Base-by-base conservation (phyloP, 495 filamentous ascomycete species). In the Trichoderma orchidacearum region DNA sequence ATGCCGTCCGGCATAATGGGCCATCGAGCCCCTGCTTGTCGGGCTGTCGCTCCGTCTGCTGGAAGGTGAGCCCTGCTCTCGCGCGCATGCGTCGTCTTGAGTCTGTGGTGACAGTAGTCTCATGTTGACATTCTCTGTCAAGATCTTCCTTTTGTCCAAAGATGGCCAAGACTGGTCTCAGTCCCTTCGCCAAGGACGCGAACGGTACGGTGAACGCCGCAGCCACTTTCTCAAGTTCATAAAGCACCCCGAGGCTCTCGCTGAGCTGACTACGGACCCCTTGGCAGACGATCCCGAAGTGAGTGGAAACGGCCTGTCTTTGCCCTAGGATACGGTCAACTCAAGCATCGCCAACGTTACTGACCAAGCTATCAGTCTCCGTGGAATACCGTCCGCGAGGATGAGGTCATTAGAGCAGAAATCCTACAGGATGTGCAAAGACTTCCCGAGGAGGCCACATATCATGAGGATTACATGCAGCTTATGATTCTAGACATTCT, bases 361-460 rank as follows among this genome's bases (percentile, higher is more conserved):
- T 50, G 41, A 18, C 41, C 41, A 50, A 41, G 11, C 8, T 9
- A 5, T 6, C 30, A 92, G 89, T 96, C 92, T 57, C 93, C 92
- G 13, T 97, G 92, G 91, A 81, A 85, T 66, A 81, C 81, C 15
- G 74, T 92, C 41, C 86, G 89, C 50, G 79, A 83, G 54, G 94
- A 97, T 67, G 89, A 96, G 67, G 75, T 82, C 35, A 75, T 93
- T 8, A 82, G 92, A 59, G 81, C 81, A 38, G 93, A 99, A 63
- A 97, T 99, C 30, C 75, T 85, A n/a, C 93, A 97, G 69, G 93
- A 99, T 73, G 88, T 99, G 34, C 86, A 91, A 56, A 76, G 93
- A 58, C 82, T 99, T 74, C 93, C 94, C 17, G 94, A 99, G 53
- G 87, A 95, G 60, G 73, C 80, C 17, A 95, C 92, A 66, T 99